Base-by-base conservation (phyloP, 805 yeast species). In the Pichia sporocuriosa region DNA sequence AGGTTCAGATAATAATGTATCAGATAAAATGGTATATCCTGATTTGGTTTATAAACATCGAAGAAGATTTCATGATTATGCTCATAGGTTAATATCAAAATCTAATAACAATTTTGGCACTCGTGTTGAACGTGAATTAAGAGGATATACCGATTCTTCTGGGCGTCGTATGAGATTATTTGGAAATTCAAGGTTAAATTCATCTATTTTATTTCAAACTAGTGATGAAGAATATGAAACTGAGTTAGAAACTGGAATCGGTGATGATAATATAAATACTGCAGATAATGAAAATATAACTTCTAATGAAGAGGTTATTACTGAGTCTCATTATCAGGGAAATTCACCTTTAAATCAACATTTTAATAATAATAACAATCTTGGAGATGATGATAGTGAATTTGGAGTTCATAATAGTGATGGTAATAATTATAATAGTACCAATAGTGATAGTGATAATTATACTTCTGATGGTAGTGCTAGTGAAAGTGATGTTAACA, bases 41-140 rank as follows among this genome's bases (percentile, higher is more conserved):
- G 65, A 58, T 42, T 49, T 58, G 54, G 34, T 50, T n/a, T 60
- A 53, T 40, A 60, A 61, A 35, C 58, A 59, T 26, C 49, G 61
- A 3, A 49, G 63, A 38, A 45, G 61, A 39, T 39, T 55, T 34
- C 30, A 24, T 24, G 30, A 21, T 34, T 42, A 38, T 25, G 39
- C 45, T 11, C 33, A 24, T 3, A 37, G 20, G 31, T 13, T 42
- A 20, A 27, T 32, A 17, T n/a, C 32, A n/a, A 42, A 30, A 23
- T 12, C 37, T 6, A 42, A 27, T 32, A 16, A 10, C 10, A 36
- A 25, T 35, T 21, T 31, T 6, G 32, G 40, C 32, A 31, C 34
- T 12, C 29, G 31, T 27, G 2, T 30, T 13, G 40, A 32, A 15
- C 30, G 35, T 13, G 28, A 31, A 17, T 13, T 38, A 4, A 23